Base-by-base conservation (phyloP, 805 yeast species). In the Yarrowia phangngaensis region DNA sequence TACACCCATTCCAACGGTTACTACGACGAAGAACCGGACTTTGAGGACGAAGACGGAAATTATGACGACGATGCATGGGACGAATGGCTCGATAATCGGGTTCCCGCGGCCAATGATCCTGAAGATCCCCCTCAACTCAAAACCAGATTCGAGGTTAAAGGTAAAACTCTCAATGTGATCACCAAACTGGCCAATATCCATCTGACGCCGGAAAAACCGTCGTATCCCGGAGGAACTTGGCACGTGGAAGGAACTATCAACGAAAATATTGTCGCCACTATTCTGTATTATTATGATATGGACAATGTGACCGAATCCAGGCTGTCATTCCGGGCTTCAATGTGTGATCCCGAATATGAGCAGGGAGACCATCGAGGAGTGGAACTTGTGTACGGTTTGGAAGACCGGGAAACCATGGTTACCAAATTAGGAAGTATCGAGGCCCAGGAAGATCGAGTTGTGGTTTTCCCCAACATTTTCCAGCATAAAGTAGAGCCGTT, bases 401-500 rank as follows among this genome's bases (percentile, higher is more conserved):
- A 52, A 4, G 69, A 68, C 47, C 69, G 58, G 12, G 64, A 60
- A 27, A n/a, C 15, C 9, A 54, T 65, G 64, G 50, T 40, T 6
- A 53, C 49, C 23, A 26, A 46, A n/a, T 13, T 63, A 3, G 73
- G 72, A 0, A 41, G 57, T 2, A 58, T 64, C 8, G 55, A 55
- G 14, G 56, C 64, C 12, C 31, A 51, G 19, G 58, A 64, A 46
- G 65, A 60, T 35, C 53, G 65, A 9, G 52, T 69, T 8, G 32
- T 69, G 12, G 59, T 70, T 5, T 70, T 70, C 52, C 73, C 74
- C 5, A 70, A 70, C 54, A 35, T 48, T 8, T 64, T 48, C 41
- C 74, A 70, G 52, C 72, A 69, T 52, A 67, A 64, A 46, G 73
- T 70, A 9, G 68, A 65, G 49, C 60, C 65, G 6, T 70, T 70